Evolutionary conservation across 805 yeast genomes (phyloP), one percentile per base, ranked within the genome.

Genomic region (Cyberlindnera maclurae): DNA sequence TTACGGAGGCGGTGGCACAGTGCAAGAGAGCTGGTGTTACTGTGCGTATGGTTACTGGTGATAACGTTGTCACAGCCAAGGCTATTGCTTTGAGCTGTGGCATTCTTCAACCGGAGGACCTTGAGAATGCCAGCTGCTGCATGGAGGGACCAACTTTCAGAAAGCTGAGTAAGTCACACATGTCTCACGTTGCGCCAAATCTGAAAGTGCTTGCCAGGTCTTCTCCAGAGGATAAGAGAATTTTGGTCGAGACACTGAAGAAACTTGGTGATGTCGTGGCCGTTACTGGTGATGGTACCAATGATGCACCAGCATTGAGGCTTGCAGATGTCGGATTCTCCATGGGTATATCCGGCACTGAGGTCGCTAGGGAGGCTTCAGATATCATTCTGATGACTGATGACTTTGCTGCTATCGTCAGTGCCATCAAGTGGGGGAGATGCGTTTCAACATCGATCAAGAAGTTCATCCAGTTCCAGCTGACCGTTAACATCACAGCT

Each of bases 251-350:
- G 45, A 79, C 88, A 11, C 68, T 93, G 51, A 79, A 82, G 53
- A 67, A 71, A 28, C 70, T 78, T 55, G 95, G 94, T 17, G 97
- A 93, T 55, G 95, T 90, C 27, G 98, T 93, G 36, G 98, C 98
- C 1, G 97, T 90, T 27, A 93, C 99, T 29, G 99, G 98, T 57
- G 99, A 93, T 60, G 99, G 99, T 63, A 90, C 97, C 8, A 93
- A 93, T 60, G 99, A 93, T 70, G 98, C 97, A 0, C 97, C 97
- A 12, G 97, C 98, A 3, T 72, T 93, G 55, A 87, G 90, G 56
- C 70, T 89, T 42, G 99, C 98, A 0, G 97, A 93, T 64, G 95
- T 93, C 42, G 99, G 99, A 2, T 90, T 93, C 57, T 85, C 97
- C 3, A 93, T 93, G 99, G 99, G 99, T 49, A 86, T 89, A 44